Evolutionary conservation across 139 green algal species (phyloP).

Genomic region (Chlorella vulgaris): DNA sequence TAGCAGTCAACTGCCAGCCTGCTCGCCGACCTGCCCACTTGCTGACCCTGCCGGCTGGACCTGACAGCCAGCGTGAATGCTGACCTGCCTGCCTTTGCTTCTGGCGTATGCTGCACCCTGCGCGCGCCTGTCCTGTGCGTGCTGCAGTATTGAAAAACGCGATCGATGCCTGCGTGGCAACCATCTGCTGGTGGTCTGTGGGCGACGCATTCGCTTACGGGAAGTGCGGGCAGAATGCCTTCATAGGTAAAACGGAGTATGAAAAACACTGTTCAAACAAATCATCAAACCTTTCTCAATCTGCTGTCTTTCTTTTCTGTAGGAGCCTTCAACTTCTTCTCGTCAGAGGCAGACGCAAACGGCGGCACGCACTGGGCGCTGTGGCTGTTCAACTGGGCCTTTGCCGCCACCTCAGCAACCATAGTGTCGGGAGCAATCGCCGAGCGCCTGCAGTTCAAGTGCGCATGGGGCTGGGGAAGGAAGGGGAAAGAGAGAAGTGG

Average conservation of each 20-base stretch:
- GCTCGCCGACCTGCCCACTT: neutral
- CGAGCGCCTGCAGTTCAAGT: conserved; percentile 50
- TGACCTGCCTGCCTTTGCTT: neutral
- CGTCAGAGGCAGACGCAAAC: neutral
- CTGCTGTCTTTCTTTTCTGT: neutral
- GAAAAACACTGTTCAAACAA: neutral
- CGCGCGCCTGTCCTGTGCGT: too few relatives aligned
- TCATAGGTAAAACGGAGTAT: conserved; percentile 43
- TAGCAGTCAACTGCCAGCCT: neutral
- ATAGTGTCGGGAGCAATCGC: conserved; percentile 56
- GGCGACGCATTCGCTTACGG: conserved; percentile 75
- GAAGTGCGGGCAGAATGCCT: conserved; percentile 33
- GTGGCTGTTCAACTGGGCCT: conserved; percentile 51
- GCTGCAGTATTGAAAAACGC: conserved; percentile 14
- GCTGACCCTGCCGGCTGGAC: neutral
- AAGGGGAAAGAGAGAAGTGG: neutral
- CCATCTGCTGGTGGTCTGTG: conserved; percentile 59
- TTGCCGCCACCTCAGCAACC: conserved; percentile 53
- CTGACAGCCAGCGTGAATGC: neutral
- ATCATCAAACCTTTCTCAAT: too few relatives aligned
- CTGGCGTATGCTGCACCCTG: neutral
- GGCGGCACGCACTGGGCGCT: conserved; percentile 10
- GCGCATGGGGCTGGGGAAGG: neutral
- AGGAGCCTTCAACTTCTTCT: conserved; percentile 29
- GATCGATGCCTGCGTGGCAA: conserved; percentile 27